Evolutionary conservation across 75 land plant species (phyloP).

Genomic region (Azolla pinnata): DNA sequence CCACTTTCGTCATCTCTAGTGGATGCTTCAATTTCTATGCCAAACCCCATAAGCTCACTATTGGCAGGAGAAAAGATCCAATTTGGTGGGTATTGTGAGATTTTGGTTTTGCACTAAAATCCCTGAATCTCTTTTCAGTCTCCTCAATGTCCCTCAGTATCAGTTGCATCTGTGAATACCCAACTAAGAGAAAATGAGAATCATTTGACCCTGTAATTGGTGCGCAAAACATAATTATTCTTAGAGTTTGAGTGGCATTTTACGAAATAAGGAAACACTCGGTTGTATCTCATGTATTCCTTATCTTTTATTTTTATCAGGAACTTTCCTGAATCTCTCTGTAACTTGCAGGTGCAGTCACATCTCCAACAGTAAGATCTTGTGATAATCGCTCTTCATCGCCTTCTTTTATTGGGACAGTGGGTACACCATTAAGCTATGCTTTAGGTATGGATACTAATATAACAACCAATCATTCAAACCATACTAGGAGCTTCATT

Average conservation of each 20-base stretch:
- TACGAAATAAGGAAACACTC: too few species aligned
- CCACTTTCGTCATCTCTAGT: constrained; percentile 37
- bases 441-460: constrained; percentile 21
- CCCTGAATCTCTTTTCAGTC: too few species aligned
- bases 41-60: constrained; percentile 68
- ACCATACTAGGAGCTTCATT: constrained; percentile 27
- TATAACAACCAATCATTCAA: not conserved
- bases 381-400: constrained; percentile 36
- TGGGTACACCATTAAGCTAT: constrained; percentile 41
- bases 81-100: constrained; percentile 52
- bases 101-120: not conserved
- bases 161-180: too few species aligned
- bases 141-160: too few species aligned
- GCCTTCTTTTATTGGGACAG: constrained; percentile 28
- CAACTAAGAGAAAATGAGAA: too few species aligned
- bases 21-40: constrained; percentile 38
- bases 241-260: too few species aligned
- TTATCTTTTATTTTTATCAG: not conserved
- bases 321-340: too few species aligned
- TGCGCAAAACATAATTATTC: too few species aligned
- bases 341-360: constrained; percentile 91
- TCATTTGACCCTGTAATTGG: too few species aligned
- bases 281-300: too few species aligned
- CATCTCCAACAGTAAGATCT: constrained; percentile 66
- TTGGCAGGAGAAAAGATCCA: constrained; percentile 94